phyloP scores from a whole-genome alignment of 306 rosid genomes.

The Cucurbita pepo region DNA sequence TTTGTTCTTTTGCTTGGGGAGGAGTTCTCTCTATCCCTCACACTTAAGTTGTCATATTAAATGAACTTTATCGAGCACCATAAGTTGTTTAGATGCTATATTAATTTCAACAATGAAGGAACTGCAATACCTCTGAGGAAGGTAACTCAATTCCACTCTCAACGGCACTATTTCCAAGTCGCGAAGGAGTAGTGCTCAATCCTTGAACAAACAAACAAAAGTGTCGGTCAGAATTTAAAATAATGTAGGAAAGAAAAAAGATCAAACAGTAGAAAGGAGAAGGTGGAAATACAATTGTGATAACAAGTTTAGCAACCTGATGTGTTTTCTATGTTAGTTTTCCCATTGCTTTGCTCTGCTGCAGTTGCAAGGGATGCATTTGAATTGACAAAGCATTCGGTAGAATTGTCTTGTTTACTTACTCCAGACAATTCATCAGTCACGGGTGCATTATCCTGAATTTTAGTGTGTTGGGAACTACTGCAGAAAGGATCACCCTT shows the following conservation, averaged over 20 bases:
- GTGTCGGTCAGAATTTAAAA: conserved; percentile 11
- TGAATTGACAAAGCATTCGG: conserved; percentile 41
- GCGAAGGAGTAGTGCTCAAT: conserved; percentile 31
- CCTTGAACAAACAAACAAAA: conserved; percentile 43
- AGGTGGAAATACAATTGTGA: conserved; percentile 2
- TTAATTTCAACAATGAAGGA: background rate
- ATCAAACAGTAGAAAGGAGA: conserved; percentile 2
- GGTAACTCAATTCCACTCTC: conserved; percentile 52
- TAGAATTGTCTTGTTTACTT: conserved; percentile 45
- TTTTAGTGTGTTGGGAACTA: conserved; percentile 31
- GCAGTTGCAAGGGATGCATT: conserved; percentile 40
- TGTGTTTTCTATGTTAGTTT: conserved; percentile 35
- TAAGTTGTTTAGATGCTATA: background rate
- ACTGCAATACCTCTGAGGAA: conserved; percentile 50
- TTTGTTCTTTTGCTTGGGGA: too few species aligned
- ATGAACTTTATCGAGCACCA: background rate
- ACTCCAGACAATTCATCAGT: conserved; percentile 57
- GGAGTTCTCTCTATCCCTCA: too few species aligned
- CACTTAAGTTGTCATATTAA: too few species aligned
- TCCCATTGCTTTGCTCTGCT: conserved; percentile 52
- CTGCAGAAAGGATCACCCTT: conserved; percentile 36
- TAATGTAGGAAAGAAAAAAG: conserved; percentile 4
- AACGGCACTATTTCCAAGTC: conserved; percentile 38
- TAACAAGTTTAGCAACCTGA: conserved; percentile 38
- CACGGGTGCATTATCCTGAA: conserved; percentile 25